Base-by-base conservation (phyloP, 371 early-diverging fungal genomes). In the Lichtheimia ornata region DNA sequence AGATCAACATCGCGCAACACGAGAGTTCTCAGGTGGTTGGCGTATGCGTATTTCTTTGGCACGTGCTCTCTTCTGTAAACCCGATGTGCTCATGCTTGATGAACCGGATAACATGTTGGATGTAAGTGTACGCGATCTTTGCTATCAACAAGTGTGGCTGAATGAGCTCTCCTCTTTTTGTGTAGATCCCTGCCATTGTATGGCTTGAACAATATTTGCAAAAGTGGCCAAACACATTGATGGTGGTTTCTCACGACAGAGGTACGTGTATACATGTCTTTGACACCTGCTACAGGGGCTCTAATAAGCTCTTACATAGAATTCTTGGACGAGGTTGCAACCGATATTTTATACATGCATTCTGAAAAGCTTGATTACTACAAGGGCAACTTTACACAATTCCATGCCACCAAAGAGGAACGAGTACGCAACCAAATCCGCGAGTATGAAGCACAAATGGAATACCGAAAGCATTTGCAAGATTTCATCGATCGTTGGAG, bases 401-500 rank as follows among this genome's bases (percentile, higher is more conserved):
- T 97, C 82, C 83, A 94, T 59, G 84, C 83, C 24, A 96, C 96
- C 6, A 88, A 91, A 50, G 90, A 92, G 49, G 99, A 98, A 66
- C 90, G 97, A 65, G 85, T 90, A 63, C 92, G 90, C 80, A 90
- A 91, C 69, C 91, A 93, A 73, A 52, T 91, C 50, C 85, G 92
- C 58, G 97, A 99, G 77, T 95, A 98, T 76, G 95, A 97, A 84
- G 82, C 94, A 58, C 96, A 99, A 81, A 74, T 95, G 75, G 88
- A 91, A 73, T 92, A 94, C 69, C 90, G 96, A 20, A 88, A 93
- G 66, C 97, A 97, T 77, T 75, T 97, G 65, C 95, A 97, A 73
- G 97, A 93, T 35, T 99, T 98, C 71, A 96, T 99, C 64, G 99
- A 99, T 72, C 89, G 97, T 52, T 99, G 99, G 96, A 84, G 99